Base-by-base conservation (phyloP, 108 stramenopile species). In the Epipyxis sp. region DNA sequence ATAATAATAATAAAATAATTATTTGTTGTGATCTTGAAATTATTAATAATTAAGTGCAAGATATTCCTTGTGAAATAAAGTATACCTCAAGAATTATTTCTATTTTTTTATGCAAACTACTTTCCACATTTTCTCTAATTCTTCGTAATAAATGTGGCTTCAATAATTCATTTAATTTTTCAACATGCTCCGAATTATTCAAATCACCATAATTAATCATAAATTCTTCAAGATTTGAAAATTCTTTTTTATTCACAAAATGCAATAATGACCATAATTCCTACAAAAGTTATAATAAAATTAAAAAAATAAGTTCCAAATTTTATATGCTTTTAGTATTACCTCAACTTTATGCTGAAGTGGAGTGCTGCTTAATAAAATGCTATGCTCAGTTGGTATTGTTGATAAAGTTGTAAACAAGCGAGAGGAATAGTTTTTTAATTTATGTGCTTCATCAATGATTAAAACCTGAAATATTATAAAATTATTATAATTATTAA, bases 71-170 rank as follows among this genome's bases (percentile, higher is more conserved):
- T n/a, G n/a, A n/a, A n/a, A n/a, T n/a, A n/a, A n/a, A n/a, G n/a
- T 13, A 50, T 50, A 50, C 46, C 79, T 97, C 96, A 2, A 99
- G 81, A 71, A 99, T 94, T 1, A 94, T 97, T 77, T 99, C 98
- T 72, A 94, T 93, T 85, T 97, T 98, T 35, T 93, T 93, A 6
- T 96, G 98, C 39, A 98, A 82, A 1, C 90, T 82, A 79, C 95
- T 97, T 77, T 95, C 96, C 0, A 98, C 98, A 65, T 98, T 95
- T 76, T 97, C 98, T 81, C 97, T 98, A 25, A 97, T 91, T 27
- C 98, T 92, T 40, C 97, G 90, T 39, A 98, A 89, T 32, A 98
- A 84, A 79, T 93, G 95, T 29, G 98, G 95, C 80, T 91, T 91
- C 59, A 98, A 86, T 1, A 94, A 69, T 45, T 88, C 85, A 77